These are phyloP conservation scores for Pseudogymnoascus sp. DNA, from an alignment of 2,329 filamentous ascomycete genomes.

Conservation along the genomic window DNA sequence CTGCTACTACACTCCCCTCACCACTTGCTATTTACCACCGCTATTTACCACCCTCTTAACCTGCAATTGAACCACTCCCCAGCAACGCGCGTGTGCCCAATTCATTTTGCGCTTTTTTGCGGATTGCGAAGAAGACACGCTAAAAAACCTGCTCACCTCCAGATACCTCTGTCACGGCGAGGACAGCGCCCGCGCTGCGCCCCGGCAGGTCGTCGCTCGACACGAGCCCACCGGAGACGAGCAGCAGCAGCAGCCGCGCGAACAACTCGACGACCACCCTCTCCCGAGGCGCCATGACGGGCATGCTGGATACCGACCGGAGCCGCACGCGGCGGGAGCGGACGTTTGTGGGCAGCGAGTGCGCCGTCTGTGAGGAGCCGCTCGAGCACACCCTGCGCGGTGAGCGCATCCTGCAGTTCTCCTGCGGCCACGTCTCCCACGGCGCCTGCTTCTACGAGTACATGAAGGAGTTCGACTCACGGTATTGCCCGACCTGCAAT, in stretches of 20 bases:
- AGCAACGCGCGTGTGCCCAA: background rate
- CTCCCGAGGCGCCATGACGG: slow-evolving; percentile 40
- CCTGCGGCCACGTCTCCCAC: slow-evolving; percentile 93
- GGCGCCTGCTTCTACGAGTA: slow-evolving; percentile 99
- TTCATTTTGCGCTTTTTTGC: background rate
- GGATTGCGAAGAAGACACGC: background rate
- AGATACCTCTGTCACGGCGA: background rate
- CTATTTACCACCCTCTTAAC: background rate
- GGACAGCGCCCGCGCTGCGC: background rate
- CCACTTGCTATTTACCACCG: background rate
- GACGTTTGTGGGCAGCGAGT: slow-evolving; percentile 91
- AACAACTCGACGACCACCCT: background rate
- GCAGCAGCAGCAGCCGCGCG: background rate
- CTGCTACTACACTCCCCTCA: background rate
- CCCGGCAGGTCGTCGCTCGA: background rate
- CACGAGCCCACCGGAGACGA: background rate
- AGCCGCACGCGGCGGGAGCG: slow-evolving; percentile 75
- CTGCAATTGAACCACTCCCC: background rate
- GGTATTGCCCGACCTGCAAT: slow-evolving; percentile 91
- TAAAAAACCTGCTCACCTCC: background rate
- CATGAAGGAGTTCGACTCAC: slow-evolving; percentile 86
- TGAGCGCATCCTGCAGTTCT: slow-evolving; percentile 90
- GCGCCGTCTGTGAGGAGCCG: slow-evolving; percentile 92
- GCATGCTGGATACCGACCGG: slow-evolving; percentile 66
- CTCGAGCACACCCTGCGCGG: slow-evolving; percentile 90